Conservation (phyloP, 768 basidiomycete species). For the Mycena vitilis region DNA sequence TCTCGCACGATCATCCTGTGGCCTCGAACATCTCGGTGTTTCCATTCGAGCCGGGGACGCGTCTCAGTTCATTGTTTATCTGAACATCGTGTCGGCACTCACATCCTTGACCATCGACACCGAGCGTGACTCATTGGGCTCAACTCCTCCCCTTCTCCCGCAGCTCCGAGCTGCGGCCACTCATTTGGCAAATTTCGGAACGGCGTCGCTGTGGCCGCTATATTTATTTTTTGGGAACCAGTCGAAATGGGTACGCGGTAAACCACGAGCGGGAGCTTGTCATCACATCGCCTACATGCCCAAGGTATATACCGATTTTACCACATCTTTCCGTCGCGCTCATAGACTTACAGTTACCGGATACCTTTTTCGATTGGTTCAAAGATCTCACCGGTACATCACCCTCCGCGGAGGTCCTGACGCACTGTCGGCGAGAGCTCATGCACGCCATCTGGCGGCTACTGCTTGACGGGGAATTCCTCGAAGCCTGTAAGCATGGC, state of each 20-base stretch:
- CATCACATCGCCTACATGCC: conserved; percentile 56
- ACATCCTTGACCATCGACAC: too few species aligned
- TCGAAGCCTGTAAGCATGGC: conserved; percentile 43
- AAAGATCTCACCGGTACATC: conserved; percentile 22
- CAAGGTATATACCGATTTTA: conserved; percentile 40
- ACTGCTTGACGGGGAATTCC: conserved; percentile 41
- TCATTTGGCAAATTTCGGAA: conserved; percentile 50
- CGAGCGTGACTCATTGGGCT: too few species aligned
- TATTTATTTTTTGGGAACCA: conserved; percentile 54
- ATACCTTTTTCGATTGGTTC: conserved; percentile 34
- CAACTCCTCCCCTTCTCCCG: too few species aligned
- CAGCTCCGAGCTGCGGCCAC: conserved; percentile 37
- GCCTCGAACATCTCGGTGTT: too few species aligned
- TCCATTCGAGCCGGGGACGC: too few species aligned
- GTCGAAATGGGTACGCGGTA: conserved; percentile 52
- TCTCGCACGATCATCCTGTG: too few species aligned
- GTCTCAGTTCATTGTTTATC: too few species aligned
- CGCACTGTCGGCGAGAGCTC: conserved; percentile 49
- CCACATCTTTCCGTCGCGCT: neutral
- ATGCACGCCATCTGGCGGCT: conserved; percentile 47
- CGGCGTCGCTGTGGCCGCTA: conserved; percentile 53
- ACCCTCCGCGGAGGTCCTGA: conserved; percentile 35
- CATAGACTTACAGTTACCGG: conserved; percentile 2
- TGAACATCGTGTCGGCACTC: too few species aligned
- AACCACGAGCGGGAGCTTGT: conserved; percentile 41